Evolutionary conservation across 805 yeast species (phyloP).

Genomic region (Komagataella populi): DNA sequence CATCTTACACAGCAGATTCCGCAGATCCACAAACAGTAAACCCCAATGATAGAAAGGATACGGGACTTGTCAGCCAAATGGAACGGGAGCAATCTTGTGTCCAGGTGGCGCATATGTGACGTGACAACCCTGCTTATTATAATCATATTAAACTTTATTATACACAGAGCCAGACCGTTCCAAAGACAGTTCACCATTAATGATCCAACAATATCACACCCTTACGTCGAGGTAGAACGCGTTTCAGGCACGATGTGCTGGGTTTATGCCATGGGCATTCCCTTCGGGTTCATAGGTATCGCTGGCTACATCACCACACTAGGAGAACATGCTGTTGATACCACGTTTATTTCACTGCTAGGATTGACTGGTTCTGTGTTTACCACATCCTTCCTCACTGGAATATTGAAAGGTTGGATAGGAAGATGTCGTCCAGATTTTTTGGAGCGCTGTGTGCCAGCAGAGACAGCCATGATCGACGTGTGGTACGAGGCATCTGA

Average conservation of each 20-base stretch:
- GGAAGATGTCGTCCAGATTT: constrained; percentile 93
- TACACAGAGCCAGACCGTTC: constrained; percentile 38
- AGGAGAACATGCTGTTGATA: constrained; percentile 37
- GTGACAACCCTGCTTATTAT: constrained; percentile 10
- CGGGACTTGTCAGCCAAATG: background rate
- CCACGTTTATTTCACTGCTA: constrained; percentile 48
- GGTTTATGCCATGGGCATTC: constrained; percentile 37
- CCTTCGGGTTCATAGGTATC: constrained; percentile 25
- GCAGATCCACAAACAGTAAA: background rate
- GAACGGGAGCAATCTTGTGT: background rate
- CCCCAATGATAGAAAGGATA: background rate
- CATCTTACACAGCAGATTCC: background rate
- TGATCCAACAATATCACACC: constrained; percentile 71
- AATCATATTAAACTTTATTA: constrained; percentile 6
- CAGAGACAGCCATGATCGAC: constrained; percentile 38
- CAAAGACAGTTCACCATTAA: constrained; percentile 66
- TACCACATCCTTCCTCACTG: constrained; percentile 51
- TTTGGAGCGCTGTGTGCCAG: constrained; percentile 71
- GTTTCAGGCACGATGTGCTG: constrained; percentile 45
- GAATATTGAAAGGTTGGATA: constrained; percentile 65
- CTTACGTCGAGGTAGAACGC: constrained; percentile 61
- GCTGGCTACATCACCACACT: constrained; percentile 14
- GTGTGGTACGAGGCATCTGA: constrained; percentile 46
- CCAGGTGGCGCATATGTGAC: constrained; percentile 11
- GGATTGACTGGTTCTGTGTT: constrained; percentile 53